A percentile compares a stretch with the other conserved stretches of the same genome.
Evolutionary conservation across 225 moss, liverwort and hornwort species (phyloP).

Genomic region (Pseudoscleropodium purum): DNA sequence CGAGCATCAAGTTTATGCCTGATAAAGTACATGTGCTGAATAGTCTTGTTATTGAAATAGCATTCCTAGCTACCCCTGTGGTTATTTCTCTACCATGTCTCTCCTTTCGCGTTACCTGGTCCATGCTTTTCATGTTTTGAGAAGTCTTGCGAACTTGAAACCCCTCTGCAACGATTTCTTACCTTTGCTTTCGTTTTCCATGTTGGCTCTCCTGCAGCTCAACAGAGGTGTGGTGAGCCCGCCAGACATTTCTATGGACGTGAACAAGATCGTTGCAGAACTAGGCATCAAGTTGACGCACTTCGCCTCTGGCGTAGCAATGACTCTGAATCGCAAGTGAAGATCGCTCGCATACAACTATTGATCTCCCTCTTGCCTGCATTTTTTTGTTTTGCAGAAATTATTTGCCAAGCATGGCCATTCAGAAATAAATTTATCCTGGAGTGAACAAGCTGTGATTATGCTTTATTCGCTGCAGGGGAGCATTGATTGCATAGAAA

Average conservation of each 20-base stretch:
- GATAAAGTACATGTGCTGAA: too few relatives aligned
- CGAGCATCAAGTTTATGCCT: neutral
- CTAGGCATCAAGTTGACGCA: slow-evolving; percentile 48
- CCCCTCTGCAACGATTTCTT: neutral
- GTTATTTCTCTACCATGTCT: neutral
- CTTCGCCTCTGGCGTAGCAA: slow-evolving; percentile 57
- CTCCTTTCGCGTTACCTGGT: neutral
- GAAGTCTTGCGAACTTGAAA: neutral
- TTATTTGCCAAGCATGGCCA: neutral
- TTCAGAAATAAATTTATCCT: neutral
- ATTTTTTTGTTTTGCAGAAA: neutral
- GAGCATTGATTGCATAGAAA: neutral
- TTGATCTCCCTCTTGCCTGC: neutral
- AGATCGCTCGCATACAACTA: neutral
- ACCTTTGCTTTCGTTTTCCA: neutral
- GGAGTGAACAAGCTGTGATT: neutral
- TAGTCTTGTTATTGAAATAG: neutral
- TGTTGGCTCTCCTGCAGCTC: slow-evolving; percentile 23
- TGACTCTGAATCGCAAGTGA: slow-evolving; percentile 29
- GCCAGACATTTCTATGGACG: slow-evolving; percentile 90
- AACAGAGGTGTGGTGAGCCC: slow-evolving; percentile 76
- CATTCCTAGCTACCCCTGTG: neutral
- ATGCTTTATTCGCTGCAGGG: neutral
- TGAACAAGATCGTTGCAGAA: slow-evolving; percentile 38
- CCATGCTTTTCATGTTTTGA: neutral